Base-by-base conservation (phyloP, 75 land plant genomes). In the Cupressus sempervirens region DNA sequence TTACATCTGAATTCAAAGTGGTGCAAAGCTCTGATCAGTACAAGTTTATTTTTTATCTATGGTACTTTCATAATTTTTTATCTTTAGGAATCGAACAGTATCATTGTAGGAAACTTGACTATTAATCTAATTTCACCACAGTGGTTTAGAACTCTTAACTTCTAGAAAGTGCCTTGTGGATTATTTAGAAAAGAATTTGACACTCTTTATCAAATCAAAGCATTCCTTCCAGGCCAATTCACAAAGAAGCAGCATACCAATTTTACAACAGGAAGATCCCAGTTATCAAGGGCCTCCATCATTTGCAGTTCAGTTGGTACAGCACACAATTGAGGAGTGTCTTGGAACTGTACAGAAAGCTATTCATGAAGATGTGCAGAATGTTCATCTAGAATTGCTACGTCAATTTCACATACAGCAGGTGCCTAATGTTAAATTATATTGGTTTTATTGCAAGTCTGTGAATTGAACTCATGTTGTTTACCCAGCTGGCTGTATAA, bases 321-420 rank as follows among this genome's bases (percentile, higher is more conserved):
- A 98, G 81, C 92, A 94, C 30, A 94, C 95, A 8, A 88, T 98
- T 30, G 98, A 98, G 81, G 99, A 98, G 86, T 91, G 91, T 67
- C 93, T 96, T 32, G 92, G 85, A 45, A 88, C 94, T 32, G 91
- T 98, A 16, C 98, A 96, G 84, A 90, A 85, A 84, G 91, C 96
- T 14, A 93, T 93, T 82, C 99, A 98, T 88, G 98, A 93, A 82
- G 99, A 96, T 83, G 90, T 98, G 87, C 92, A 91, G 82, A 96
- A 96, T 77, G 92, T 98, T 88, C 99, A 98, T 85, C 89, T 98
- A 45, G 99, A 98, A 82, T 86, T 98, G 16, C 85, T 98, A 50
- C 93, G 95, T 20, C 99, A 98, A 88, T 96, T 93, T 87, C 99
- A 98, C 86, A 89, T 98, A 84, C 93, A 93, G 75, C 96, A 95